Evolutionary conservation across 495 filamentous ascomycete species (phyloP), one percentile per base, ranked within the genome.

Genomic region (Pseudevernia furfuracea): DNA sequence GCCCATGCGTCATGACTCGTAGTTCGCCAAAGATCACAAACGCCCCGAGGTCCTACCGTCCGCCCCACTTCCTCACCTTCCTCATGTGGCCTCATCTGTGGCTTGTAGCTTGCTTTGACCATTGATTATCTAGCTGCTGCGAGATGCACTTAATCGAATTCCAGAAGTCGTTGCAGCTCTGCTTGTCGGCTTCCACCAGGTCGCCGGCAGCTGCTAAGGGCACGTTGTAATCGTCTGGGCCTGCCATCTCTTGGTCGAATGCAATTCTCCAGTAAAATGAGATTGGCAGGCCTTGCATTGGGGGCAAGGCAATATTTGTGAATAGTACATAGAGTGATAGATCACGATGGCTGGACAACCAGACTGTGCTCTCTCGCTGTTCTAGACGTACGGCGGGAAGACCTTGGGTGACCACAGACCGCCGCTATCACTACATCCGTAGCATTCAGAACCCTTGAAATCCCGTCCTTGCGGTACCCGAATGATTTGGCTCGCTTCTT

Each of bases 1-100:
- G 25, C 68, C 68, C 63, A 61, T 62, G 66, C 49, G 32, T 69
- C 63, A 55, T 69, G 59, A 23, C 60, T 41, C 3, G 59, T 70
- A 23, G 67, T 59, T 17, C 68, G 37, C 55, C 66, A 68, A 9
- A 64, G 36, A 52, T 46, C 67, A 52, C 58, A 3, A n/a, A 69
- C 44, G 9, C 52, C 62, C 6, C 49, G 60, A 21, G 62, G 55
- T 60, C 63, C 60, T 6, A 67, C 63, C 19, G 61, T 63, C 6
- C 56, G 68, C 19, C 67, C 63, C 9, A 64, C 63, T 30, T 66
- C 53, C 52, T 66, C 41, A 4, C 43, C 61, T 62, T 66, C 63
- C 6, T 58, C 57, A 44, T 66, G 46, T 25, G 57, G 55, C 28
- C 56, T 17, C 25, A 67, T 63, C 34, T 66, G 63, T 36, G 67